Evolutionary conservation across 2,329 filamentous ascomycete genomes (phyloP), one percentile per base, ranked within the genome.

Genomic region (Ophiocordyceps camponoti-saundersi): DNA sequence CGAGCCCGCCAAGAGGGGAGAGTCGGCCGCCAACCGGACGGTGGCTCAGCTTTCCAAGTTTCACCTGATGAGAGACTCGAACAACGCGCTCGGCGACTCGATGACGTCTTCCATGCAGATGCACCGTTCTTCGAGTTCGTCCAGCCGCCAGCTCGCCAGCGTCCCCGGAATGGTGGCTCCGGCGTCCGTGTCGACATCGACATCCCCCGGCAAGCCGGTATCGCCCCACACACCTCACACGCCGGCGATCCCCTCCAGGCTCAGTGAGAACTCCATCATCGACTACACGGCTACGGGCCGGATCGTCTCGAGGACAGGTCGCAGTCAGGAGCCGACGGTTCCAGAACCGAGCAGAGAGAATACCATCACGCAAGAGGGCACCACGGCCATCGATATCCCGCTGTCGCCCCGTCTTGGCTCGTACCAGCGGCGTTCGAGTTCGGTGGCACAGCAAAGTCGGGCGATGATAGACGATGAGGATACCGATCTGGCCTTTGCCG

Each of bases 191-290:
- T 95, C 89, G 4, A 81, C 82, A 12, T 90, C 86, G 1, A 90
- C 88, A 1, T 95, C 89, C 11, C 89, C 89, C 1, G 86, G 84
- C 48, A 95, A 95, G 56, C 86, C 88, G 0, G 75, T 93, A 18
- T 95, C 87, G 3, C 88, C 85, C 11, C 87, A 90, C 58, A 95
- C 86, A 0, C 87, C 89, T 1, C 89, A 96, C 57, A 94, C 88
- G 0, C 92, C 92, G 4, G 88, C 89, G 12, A 87, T 96, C 26
- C 90, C 90, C 20, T 95, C 89, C 8, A 77, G 92, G n/a, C 68
- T 98, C 21, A 94, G 87, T 58, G 87, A 92, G 51, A 89, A 93
- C 57, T 92, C 85, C 46, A 86, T 92, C 30, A 63, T 64, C 36
- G 62, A 65, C 46, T 61, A 64, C 43, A 52, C 56, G 20, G 51